These are phyloP conservation scores for Cadophora gregata DNA, from an alignment of 2,329 filamentous ascomycete genomes.

Conservation along the genomic window DNA sequence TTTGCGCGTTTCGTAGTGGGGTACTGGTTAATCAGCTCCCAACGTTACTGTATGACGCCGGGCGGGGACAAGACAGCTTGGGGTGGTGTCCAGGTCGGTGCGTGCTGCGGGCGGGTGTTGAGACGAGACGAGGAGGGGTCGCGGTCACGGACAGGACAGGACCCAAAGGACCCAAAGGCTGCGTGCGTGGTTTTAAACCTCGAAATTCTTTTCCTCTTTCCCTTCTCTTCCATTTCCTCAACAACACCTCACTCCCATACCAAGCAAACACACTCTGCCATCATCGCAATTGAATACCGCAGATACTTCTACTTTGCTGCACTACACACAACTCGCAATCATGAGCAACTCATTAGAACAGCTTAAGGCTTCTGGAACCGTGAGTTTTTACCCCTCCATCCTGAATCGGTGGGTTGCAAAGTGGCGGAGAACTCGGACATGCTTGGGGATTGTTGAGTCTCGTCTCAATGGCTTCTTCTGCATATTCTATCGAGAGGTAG, in stretches of 20 bases:
- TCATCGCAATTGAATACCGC: background rate
- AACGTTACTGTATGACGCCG: conserved; percentile 17
- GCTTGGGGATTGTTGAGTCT: conserved; percentile 6
- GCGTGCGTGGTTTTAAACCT: conserved; percentile 5
- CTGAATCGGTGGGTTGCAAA: conserved; percentile 23
- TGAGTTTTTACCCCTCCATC: conserved; percentile 59
- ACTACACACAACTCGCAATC: conserved; percentile 32
- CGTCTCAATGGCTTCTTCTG: conserved; percentile 5
- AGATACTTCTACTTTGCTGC: background rate
- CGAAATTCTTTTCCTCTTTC: background rate
- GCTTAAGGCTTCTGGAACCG: conserved; percentile 95
- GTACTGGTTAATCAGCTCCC: conserved; percentile 3
- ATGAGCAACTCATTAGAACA: conserved; percentile 95
- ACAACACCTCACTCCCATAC: conserved; percentile 6
- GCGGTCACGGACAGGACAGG: too few species aligned
- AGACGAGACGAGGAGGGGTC: conserved; percentile 7
- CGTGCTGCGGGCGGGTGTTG: background rate
- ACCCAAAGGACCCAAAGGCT: too few species aligned
- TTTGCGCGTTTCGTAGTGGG: conserved; percentile 12
- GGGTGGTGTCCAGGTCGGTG: background rate
- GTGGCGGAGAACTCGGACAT: conserved; percentile 26
- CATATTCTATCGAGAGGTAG: background rate
- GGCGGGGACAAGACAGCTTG: background rate
- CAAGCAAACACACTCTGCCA: conserved; percentile 10
- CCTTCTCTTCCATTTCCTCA: background rate